phyloP scores from a whole-genome alignment of 1,284 basidiomycete species.

The Fomitopsis schrenkii region DNA sequence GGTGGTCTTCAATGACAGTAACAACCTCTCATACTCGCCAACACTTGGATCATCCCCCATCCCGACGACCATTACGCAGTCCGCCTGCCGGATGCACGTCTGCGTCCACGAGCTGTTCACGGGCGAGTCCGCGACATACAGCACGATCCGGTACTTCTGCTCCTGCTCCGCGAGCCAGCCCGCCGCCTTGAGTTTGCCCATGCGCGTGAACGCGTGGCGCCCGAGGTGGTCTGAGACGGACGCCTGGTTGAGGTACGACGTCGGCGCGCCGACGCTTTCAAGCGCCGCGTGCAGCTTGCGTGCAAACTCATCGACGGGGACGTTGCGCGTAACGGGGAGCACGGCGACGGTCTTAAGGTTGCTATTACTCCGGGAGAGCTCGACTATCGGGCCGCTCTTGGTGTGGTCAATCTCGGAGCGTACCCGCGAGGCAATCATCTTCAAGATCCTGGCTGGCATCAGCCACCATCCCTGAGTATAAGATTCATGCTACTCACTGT shows the following conservation, averaged over 20 bases:
- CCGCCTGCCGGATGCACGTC: conserved; percentile 95
- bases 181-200: conserved; percentile 92
- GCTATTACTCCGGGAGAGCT: conserved; percentile 75
- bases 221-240: conserved; percentile 89
- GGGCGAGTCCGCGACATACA: conserved; percentile 93
- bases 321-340: conserved; percentile 74
- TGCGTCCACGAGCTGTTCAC: conserved; percentile 96
- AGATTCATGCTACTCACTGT: conserved; percentile 53
- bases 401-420: conserved; percentile 75
- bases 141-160: conserved; percentile 84
- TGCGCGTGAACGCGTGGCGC: conserved; percentile 87
- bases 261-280: conserved; percentile 85
- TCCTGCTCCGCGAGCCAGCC: conserved; percentile 96
- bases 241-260: conserved; percentile 88
- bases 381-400: conserved; percentile 39
- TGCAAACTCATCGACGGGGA: conserved; percentile 86
- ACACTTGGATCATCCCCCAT: conserved; percentile 89
- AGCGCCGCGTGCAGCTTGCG: conserved; percentile 84
- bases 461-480: not conserved
- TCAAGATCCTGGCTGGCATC: conserved; percentile 55
- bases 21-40: conserved; percentile 90
- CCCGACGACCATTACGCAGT: conserved; percentile 93
- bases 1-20: conserved; percentile 95
- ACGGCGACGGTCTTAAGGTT: conserved; percentile 94
- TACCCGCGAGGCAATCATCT: conserved; percentile 92